Evolutionary conservation across 2,329 filamentous ascomycete genomes (phyloP).

Genomic region (Colletotrichum costaricense): DNA sequence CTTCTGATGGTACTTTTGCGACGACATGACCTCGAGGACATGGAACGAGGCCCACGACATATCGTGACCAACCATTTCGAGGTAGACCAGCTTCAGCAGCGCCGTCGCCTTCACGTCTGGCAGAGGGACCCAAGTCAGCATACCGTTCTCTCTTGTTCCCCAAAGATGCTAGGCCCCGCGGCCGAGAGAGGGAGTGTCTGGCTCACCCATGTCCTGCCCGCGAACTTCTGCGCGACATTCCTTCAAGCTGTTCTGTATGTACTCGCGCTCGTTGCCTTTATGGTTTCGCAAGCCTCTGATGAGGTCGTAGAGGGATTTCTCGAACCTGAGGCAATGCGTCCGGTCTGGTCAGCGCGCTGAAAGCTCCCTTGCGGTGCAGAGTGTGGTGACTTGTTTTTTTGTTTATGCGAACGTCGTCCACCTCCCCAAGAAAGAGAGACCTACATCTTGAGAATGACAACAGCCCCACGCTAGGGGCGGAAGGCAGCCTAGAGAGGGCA

Average conservation of each 20-base stretch:
- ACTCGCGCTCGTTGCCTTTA: constrained; percentile 94
- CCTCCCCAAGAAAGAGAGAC: neutral
- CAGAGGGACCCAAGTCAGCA: constrained; percentile 28
- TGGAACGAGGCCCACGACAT: constrained; percentile 99
- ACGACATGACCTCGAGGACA: constrained; percentile 98
- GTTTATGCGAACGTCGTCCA: neutral
- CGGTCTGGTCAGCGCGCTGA: constrained; percentile 35
- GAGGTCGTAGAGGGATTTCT: constrained; percentile 99
- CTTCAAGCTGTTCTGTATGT: constrained; percentile 91
- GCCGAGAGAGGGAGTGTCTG: constrained; percentile 35
- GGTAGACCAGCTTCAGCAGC: constrained; percentile 93
- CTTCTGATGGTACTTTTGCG: constrained; percentile 93
- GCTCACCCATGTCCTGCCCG: constrained; percentile 89
- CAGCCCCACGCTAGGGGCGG: constrained; percentile 19
- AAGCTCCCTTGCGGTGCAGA: neutral
- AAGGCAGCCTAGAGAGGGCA: neutral
- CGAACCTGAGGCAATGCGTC: constrained; percentile 75
- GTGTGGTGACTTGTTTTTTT: neutral
- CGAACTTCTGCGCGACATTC: constrained; percentile 96
- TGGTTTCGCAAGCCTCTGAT: constrained; percentile 95
- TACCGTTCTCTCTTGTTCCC: neutral
- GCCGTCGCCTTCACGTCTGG: constrained; percentile 95
- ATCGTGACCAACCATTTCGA: constrained; percentile 99
- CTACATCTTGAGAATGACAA: constrained; percentile 30
- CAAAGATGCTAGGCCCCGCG: neutral